Conservation (phyloP, 495 filamentous ascomycete species). For the Pseudotulostoma volvatum region DNA sequence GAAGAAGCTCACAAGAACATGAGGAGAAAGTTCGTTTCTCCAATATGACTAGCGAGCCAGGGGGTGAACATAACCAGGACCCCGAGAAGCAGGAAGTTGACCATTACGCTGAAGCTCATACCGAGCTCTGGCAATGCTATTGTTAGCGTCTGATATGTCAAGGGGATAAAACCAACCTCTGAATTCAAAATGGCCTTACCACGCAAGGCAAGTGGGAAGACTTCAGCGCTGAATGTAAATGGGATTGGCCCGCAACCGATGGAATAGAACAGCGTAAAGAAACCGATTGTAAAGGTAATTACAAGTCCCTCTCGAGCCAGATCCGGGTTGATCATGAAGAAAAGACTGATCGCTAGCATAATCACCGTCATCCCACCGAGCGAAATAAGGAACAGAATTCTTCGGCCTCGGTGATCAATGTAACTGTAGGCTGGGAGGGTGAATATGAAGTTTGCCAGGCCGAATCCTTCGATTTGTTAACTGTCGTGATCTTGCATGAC, state of each 20-base stretch:
- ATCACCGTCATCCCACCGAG: slow-evolving; percentile 11
- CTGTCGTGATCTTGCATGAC: too few species aligned
- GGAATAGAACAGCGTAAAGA: slow-evolving; percentile 11
- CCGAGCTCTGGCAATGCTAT: slow-evolving; percentile 5
- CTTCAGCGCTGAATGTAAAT: slow-evolving; percentile 36
- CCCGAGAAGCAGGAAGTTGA: slow-evolving; percentile 33
- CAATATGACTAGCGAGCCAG: too few species aligned
- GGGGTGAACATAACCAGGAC: too few species aligned
- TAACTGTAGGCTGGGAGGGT: slow-evolving; percentile 11
- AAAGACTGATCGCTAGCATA: slow-evolving; percentile 6
- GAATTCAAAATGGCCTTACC: too few species aligned
- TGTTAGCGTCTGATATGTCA: not conserved
- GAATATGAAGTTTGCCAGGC: slow-evolving; percentile 16
- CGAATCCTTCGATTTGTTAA: too few species aligned
- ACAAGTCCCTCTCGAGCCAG: slow-evolving; percentile 4
- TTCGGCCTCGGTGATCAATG: slow-evolving; percentile 15
- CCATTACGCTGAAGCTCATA: slow-evolving; percentile 57
- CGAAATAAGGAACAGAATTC: slow-evolving; percentile 13
- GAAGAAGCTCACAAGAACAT: too few species aligned
- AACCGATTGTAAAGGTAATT: slow-evolving; percentile 5
- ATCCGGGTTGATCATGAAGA: slow-evolving; percentile 7
- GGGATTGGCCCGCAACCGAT: slow-evolving; percentile 13
- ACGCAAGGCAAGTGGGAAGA: slow-evolving; percentile 55
- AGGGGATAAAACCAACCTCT: too few species aligned
- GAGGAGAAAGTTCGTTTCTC: too few species aligned